Evolutionary conservation across 2,329 filamentous ascomycete genomes (phyloP).

Genomic region (Zymoseptoria pseudotritici): DNA sequence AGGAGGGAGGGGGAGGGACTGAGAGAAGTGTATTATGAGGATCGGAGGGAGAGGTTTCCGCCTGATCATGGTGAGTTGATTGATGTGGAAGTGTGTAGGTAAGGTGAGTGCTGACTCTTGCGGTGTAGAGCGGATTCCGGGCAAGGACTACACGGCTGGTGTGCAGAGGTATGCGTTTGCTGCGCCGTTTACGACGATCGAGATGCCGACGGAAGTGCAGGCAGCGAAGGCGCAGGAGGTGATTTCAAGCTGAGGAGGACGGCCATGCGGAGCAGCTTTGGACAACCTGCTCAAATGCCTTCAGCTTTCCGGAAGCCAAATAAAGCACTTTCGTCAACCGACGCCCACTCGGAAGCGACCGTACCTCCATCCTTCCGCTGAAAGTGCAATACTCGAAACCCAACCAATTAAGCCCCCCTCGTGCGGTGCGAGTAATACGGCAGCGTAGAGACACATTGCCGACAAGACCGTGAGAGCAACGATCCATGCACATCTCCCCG

Average conservation of each 20-base stretch:
- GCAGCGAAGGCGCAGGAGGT: not conserved
- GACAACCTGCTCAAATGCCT: not conserved
- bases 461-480: too few relatives aligned
- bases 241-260: not conserved
- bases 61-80: conserved; percentile 30
- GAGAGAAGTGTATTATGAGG: conserved; percentile 37
- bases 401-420: too few relatives aligned
- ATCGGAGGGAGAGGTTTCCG: conserved; percentile 35
- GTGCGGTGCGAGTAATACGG: too few relatives aligned
- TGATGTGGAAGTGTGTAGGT: too few relatives aligned
- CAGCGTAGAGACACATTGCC: too few relatives aligned
- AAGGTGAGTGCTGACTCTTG: conserved; percentile 1
- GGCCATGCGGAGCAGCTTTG: not conserved
- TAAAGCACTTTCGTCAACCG: too few relatives aligned
- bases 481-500: too few relatives aligned
- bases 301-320: too few relatives aligned
- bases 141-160: conserved; percentile 21
- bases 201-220: conserved; percentile 1
- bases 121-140: conserved; percentile 13
- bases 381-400: too few relatives aligned
- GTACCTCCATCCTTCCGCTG: too few relatives aligned
- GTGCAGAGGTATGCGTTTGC: conserved; percentile 21
- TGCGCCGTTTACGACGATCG: conserved; percentile 21
- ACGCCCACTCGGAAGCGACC: too few relatives aligned
- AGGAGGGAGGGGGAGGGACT: conserved; percentile 33